Evolutionary conservation across 495 filamentous ascomycete genomes (phyloP).

Genomic region (Paragyromitra xinjiangensis): DNA sequence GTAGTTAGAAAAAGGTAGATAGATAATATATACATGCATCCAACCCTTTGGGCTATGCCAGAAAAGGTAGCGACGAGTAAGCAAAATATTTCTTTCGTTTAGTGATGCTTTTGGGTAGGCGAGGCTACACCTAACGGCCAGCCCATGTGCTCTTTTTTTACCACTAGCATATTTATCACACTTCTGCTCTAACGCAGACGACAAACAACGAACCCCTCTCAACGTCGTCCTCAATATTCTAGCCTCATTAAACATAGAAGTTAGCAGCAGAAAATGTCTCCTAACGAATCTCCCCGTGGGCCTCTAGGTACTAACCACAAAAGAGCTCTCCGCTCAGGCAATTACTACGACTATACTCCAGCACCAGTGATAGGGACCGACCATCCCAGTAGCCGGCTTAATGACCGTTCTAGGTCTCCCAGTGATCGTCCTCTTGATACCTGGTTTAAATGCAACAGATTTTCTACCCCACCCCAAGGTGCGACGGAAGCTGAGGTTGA

Average conservation of each 20-base stretch:
- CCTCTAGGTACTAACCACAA: neutral
- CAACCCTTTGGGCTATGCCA: too few relatives aligned
- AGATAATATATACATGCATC: too few relatives aligned
- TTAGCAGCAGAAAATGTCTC: neutral
- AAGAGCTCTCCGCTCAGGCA: neutral
- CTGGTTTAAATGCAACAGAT: constrained; percentile 8
- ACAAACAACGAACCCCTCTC: neutral
- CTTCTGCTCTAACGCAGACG: neutral
- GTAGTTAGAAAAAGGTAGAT: too few relatives aligned
- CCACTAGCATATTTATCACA: neutral
- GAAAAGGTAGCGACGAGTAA: too few relatives aligned
- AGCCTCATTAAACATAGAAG: neutral
- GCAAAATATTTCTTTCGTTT: too few relatives aligned
- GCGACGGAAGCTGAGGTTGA: neutral
- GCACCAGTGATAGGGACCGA: neutral
- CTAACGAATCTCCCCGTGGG: neutral
- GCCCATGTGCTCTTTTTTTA: neutral
- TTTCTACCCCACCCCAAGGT: constrained; percentile 1
- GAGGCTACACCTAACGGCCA: neutral
- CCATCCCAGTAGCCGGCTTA: neutral
- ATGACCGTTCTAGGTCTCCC: neutral
- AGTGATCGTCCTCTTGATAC: neutral
- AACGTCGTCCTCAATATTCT: neutral
- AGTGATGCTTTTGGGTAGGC: neutral
- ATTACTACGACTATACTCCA: neutral